A percentile compares a stretch with the other conserved stretches of the same genome.
Conservation (phyloP, 176 grass and related monocot species). For the Triticum aestivum region DNA sequence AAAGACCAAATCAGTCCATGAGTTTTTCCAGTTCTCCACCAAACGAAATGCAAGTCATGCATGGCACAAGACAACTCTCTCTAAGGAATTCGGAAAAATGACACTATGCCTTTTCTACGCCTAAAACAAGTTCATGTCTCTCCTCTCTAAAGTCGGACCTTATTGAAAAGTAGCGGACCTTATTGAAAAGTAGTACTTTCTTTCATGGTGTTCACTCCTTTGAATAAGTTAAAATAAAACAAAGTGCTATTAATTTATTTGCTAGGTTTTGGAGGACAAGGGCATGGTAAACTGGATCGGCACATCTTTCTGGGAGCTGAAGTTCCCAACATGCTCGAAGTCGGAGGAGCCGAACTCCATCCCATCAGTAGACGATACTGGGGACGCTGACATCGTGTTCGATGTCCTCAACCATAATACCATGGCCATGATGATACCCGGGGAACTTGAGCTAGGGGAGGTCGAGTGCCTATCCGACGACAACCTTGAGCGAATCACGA, state of each 20-base stretch:
- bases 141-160: not conserved
- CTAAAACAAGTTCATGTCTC: not conserved
- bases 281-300: constrained; percentile 31
- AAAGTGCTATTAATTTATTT: not conserved
- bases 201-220: no score
- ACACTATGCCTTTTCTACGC: no score
- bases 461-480: not conserved
- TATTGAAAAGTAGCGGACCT: not conserved
- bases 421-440: not conserved
- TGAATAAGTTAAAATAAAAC: no score
- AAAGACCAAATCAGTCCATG: no score
- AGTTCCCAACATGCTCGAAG: constrained; percentile 23
- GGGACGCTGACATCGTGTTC: constrained; percentile 27
- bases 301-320: constrained; percentile 57
- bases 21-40: no score
- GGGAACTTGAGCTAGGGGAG: constrained; percentile 9
- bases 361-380: constrained; percentile 34
- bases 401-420: constrained; percentile 18
- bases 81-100: no score
- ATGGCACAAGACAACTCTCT: no score
- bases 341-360: constrained; percentile 37
- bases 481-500: constrained; percentile 4
- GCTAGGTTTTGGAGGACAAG: constrained; percentile 58
- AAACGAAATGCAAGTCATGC: no score
- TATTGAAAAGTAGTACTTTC: no score